Base-by-base conservation (phyloP, 768 basidiomycete species). In the Suillus brevipes region DNA sequence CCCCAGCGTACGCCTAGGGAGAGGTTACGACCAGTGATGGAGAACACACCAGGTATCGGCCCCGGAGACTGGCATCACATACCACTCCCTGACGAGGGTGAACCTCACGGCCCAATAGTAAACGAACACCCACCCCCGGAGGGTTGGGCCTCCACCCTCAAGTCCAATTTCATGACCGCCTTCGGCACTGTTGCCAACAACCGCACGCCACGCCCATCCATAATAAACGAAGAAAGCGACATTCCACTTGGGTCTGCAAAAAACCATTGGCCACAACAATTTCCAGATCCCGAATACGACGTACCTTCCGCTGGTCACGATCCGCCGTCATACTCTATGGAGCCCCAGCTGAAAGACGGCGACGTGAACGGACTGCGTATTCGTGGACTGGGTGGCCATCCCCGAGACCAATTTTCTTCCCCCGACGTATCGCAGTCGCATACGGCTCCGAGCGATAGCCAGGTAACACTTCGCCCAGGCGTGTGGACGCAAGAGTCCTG, bases 101-200 rank as follows among this genome's bases (percentile, higher is more conserved):
- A 47, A 28, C 31, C 12, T 20, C 59, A 20, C 6, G 23, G 61
- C 14, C 10, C 14, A 37, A 45, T 49, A 37, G 34, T 14, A 16
- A 18, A 53, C 38, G 20, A 34, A 7, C 28, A 64, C 16, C 52
- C 53, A 18, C 49, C 43, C 10, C 31, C 52, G 4, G 79, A 78
- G 8, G 73, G 79, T 28, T 85, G 84, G 84, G 78, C 79, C 12
- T 68, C 75, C 20, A 77, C 79, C 28, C 59, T 85, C 68, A 79
- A 73, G 64, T 79, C 80, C 20, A 82, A 82, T 42, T 71, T 87
- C 13, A 79, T 82, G 60, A 79, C 79, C 62, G 84, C 83, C 6
- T 80, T 87, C 68, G 83, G 82, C 68, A 77, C 81, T 2, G 82
- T 87, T 59, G 80, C 83, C 45, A 77, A 81, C n/a, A 81, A 73